These are phyloP conservation scores for Dictyostelium discoideum DNA, from an alignment of 78 protist genomes.

Conservation along the genomic window DNA sequence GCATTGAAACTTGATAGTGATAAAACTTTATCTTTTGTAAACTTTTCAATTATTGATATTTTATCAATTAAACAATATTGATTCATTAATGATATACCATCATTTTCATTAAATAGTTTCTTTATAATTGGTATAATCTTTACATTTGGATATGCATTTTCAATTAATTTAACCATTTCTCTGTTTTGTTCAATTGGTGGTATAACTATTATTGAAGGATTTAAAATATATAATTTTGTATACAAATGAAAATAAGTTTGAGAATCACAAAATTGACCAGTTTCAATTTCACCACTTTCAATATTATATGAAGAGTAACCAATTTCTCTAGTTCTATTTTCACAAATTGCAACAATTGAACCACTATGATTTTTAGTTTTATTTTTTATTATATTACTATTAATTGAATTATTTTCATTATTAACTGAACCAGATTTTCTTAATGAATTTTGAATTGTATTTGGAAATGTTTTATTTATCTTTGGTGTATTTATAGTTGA, in stretches of 20 bases:
- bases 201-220: constrained; percentile 6
- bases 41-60: background rate
- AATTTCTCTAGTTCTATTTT: constrained; percentile 58
- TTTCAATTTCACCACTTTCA: constrained; percentile 31
- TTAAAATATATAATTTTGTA: constrained; percentile 34
- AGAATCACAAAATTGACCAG: constrained; percentile 75
- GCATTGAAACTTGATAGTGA: constrained; percentile 40
- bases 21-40: background rate
- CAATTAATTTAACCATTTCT: constrained; percentile 54
- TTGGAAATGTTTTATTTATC: background rate
- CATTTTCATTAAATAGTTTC: constrained; percentile 53
- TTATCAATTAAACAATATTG: constrained; percentile 25
- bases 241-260: constrained; percentile 71
- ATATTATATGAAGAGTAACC: constrained; percentile 36
- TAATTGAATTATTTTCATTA: background rate
- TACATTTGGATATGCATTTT: background rate
- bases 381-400: background rate
- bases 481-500: background rate
- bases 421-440: background rate
- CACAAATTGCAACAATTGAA: constrained; percentile 14
- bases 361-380: background rate
- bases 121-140: constrained; percentile 18
- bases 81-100: background rate
- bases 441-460: background rate
- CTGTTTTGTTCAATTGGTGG: constrained; percentile 54